Evolutionary conservation across 345 rosid genomes (phyloP), one percentile per base, ranked within the genome.

Genomic region (Eutrema yunnanense): DNA sequence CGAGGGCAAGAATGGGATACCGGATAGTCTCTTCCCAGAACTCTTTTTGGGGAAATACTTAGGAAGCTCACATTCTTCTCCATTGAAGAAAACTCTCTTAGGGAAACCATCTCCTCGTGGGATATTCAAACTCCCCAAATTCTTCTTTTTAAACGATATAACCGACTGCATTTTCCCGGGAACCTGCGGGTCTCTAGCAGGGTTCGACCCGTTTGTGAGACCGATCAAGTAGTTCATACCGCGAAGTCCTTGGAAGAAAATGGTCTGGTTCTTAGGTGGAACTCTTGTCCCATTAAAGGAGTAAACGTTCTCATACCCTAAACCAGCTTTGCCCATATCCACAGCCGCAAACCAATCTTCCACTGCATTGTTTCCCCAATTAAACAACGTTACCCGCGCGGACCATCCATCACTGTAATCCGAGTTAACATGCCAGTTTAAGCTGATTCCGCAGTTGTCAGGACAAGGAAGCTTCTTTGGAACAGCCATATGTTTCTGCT

Each of bases 91-190:
- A 53, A 95, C 81, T 80, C 74, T 88, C 14, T 82, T 71, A 3
- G 99, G 99, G 52, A 88, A 95, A 0, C 96, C 96, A 64, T 92
- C 90, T 3, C 99, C 97, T 3, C 51, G 27, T 1, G 9, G 59
- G 8, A 95, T 69, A 52, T 88, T 77, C 12, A 92, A 78, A 2
- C 51, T 58, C 4, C 81, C 82, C 12, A 83, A 76, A 0, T 65
- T 10, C 50, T 81, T 76, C 81, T 95, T 95, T 1, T 72, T 75
- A 69, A 95, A 95, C 2, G 99, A 87, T 8, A 95, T 67, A 19
- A 92, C 92, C 7, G 99, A 87, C 55, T 95, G 99, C 76, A 89
- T 91, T 76, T 95, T 95, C 42, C 99, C 99, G 0, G 97, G 96
- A 29, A 89, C 65, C 63, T 78, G 76, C 0, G 95, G 93, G 49